Conservation (phyloP, 345 rosid genomes). For the Eucalyptus urophylla region DNA sequence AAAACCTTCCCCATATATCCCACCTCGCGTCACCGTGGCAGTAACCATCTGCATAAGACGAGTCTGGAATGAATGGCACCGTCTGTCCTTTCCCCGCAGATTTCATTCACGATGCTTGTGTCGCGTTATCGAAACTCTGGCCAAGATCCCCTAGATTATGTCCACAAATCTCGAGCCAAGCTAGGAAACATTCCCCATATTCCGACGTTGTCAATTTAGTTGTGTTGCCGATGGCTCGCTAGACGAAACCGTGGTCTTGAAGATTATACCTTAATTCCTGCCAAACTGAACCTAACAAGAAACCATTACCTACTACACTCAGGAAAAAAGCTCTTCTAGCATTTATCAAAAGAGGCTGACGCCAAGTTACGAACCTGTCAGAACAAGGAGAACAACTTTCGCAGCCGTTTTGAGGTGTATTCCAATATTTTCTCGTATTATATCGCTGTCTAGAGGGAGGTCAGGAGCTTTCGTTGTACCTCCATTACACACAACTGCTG, state of each 20-base stretch:
- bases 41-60: background rate
- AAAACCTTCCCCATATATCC: background rate
- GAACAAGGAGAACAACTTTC: background rate
- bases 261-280: background rate
- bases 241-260: background rate
- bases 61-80: background rate
- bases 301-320: background rate
- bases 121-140: background rate
- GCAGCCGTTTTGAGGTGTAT: constrained; percentile 55
- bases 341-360: background rate
- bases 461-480: constrained; percentile 44
- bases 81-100: background rate
- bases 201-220: background rate
- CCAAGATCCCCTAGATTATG: background rate
- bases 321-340: background rate
- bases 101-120: background rate
- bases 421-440: constrained; percentile 19
- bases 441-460: constrained; percentile 69
- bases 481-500: constrained; percentile 39
- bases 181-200: background rate
- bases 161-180: background rate
- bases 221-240: background rate
- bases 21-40: background rate
- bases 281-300: background rate
- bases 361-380: background rate